Evolutionary conservation across 352 stramenopile genomes (phyloP), one percentile per base, ranked within the genome.

Genomic region (Halophytophthora batemanensis): DNA sequence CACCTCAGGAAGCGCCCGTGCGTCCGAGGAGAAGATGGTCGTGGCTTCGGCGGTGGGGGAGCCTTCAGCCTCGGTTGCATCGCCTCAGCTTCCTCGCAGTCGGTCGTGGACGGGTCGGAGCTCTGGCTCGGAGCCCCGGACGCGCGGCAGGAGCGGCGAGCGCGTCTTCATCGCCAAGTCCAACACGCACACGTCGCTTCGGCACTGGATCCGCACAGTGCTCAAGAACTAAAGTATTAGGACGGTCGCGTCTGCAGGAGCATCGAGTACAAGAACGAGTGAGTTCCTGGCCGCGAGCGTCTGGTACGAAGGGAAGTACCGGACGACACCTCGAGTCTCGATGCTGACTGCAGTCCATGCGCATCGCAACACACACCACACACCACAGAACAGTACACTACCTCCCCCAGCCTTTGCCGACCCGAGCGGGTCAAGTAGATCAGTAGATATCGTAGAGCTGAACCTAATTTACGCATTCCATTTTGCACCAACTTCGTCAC

Each of bases 161-260:
- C 56, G 57, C 29, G 75, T 77, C 50, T 77, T 86, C 56, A 77
- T 83, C 48, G 64, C 64, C 63, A 85, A 85, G 64, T 81, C 75
- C 22, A 87, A 81, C 56, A 83, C 75, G 47, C 78, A 87, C 71
- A 80, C 65, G 43, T 86, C 74, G 38, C 64, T 90, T 40, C 82
- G 76, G 60, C 71, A 80, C 42, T 90, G 78, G 78, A 50, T 90
- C 41, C 69, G 72, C 25, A 85, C 78, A 10, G 73, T 87, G 51
- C 53, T 90, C 34, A 74, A 82, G 46, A 82, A 73, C 59, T 76
- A 67, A 59, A 50, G 31, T 17, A 44, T 25, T 40, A 10, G 4
- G 25, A 8, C 25, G 4, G 25, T 31, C 25, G 25, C 40, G 29
- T 31, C 34, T 13, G 33, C 12, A 31, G 22, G 15, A 28, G 55